These are phyloP conservation scores for Sclerotinia trifoliorum DNA, from an alignment of 2,329 filamentous ascomycete species.

Conservation along the genomic window DNA sequence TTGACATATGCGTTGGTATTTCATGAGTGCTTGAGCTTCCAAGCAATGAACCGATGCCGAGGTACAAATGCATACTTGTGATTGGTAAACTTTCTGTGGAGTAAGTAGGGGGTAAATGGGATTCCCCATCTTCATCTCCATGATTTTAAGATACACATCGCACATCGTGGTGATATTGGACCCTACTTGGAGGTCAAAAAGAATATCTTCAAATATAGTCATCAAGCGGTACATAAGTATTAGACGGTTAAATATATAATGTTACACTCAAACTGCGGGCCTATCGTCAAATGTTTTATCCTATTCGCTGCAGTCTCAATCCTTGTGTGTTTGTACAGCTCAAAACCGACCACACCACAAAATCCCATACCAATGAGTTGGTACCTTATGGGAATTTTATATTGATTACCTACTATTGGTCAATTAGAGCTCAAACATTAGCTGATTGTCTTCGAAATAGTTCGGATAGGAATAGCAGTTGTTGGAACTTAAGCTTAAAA, in stretches of 20 bases:
- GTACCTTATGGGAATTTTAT: background rate
- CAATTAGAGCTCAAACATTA: too few species aligned
- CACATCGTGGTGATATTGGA: background rate
- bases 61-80: background rate
- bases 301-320: background rate
- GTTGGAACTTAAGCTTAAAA: too few species aligned
- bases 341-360: slow-evolving; percentile 1
- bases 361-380: background rate
- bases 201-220: slow-evolving; percentile 5
- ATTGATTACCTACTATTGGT: too few species aligned
- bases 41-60: slow-evolving; percentile 10
- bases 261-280: slow-evolving; percentile 1
- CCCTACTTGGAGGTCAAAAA: background rate
- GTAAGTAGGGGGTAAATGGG: slow-evolving; percentile 12
- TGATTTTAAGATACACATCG: background rate
- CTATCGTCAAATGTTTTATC: background rate
- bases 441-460: too few species aligned
- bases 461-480: too few species aligned
- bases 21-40: background rate
- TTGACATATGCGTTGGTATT: background rate
- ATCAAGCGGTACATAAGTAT: background rate
- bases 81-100: background rate
- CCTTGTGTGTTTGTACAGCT: slow-evolving; percentile 5
- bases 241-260: background rate
- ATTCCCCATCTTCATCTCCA: slow-evolving; percentile 10